Base-by-base conservation (phyloP, 495 filamentous ascomycete genomes). In the Copromyces sp. region DNA sequence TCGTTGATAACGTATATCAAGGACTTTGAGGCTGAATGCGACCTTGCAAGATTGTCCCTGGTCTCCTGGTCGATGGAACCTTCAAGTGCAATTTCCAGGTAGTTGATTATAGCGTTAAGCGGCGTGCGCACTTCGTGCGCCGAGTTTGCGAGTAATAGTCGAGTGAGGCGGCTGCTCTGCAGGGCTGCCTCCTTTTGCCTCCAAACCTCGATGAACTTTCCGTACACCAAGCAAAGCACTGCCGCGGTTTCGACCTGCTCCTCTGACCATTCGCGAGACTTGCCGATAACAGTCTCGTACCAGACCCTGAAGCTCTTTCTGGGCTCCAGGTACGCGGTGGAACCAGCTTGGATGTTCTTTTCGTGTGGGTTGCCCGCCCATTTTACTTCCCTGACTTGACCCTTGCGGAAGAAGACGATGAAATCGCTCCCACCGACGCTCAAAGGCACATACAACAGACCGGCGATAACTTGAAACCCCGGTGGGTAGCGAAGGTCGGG, bases 1-100 rank as follows among this genome's bases (percentile, higher is more conserved):
- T 98, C 94, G 75, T 98, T 98, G 78, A 98, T 97, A 9, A 97
- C 94, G 80, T 95, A 97, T 17, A 98, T 95, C 14, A 97, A 83
- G 1, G 93, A 97, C 79, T 97, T 97, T 1, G 95, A 98, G n/a
- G 95, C 95, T 12, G 94, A 96, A 77, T 98, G 93, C 7, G 94
- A 96, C 71, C 87, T 91, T 9, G 91, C 88, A 38, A 98, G 84
- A 74, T 96, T 96, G 20, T 97, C 95, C 37, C 95, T 86, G 1
- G 93, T 97, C 74, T 97, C 94, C 9, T 85, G 80, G 76, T 97
- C 94, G 3, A 97, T 84, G 0, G 88, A 81, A 3, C 93, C 93
- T 80, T 98, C 95, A 3, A 98, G 83, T 0, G 95, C 95, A 74
- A 97, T 97, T 77, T 98, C 95, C 3, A 98, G 84, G 73, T 95